Evolutionary conservation across 164 flowering plant genomes (phyloP).

Genomic region (Vitis riparia): DNA sequence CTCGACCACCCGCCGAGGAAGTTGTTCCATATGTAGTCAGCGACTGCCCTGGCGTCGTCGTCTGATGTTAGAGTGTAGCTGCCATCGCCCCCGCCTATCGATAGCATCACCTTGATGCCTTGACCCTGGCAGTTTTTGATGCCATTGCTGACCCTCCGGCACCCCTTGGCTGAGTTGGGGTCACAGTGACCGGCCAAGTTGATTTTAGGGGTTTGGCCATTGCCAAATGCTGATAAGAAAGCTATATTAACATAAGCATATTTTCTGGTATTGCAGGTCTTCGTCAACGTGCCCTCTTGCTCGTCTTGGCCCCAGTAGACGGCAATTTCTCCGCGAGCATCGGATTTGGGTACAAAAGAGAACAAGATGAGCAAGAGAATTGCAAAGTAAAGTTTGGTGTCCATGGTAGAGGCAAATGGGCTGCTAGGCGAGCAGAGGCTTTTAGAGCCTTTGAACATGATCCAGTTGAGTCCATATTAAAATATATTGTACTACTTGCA

Average conservation of each 20-base stretch:
- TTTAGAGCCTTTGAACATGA: too few relatives aligned
- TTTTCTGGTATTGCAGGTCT: conserved; percentile 13
- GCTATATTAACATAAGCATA: conserved; percentile 20
- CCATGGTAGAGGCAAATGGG: too few relatives aligned
- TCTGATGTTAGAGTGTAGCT: conserved; percentile 19
- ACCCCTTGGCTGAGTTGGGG: background rate
- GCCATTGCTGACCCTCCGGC: conserved; percentile 7
- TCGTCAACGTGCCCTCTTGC: conserved; percentile 11
- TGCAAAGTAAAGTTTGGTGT: too few relatives aligned
- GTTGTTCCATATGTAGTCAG: conserved; percentile 27
- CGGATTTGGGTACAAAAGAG: background rate
- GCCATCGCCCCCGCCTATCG: conserved; percentile 14
- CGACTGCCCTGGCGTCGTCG: conserved; percentile 26
- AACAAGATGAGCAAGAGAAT: background rate
- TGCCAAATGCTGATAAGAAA: conserved; percentile 17
- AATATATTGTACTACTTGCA: too few relatives aligned
- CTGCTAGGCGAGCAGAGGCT: too few relatives aligned
- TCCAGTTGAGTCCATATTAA: too few relatives aligned
- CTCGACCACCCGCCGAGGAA: conserved; percentile 23
- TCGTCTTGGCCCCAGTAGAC: conserved; percentile 24
- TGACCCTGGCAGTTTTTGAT: conserved; percentile 12
- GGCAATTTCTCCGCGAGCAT: conserved; percentile 11
- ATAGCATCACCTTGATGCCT: conserved; percentile 18
- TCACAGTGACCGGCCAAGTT: conserved; percentile 24
- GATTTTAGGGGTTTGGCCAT: conserved; percentile 10